Percentiles rank a stretch among this genome's conserved stretches.
Evolutionary conservation across 805 yeast species (phyloP).

Genomic region (Phaffomyces thermotolerans): DNA sequence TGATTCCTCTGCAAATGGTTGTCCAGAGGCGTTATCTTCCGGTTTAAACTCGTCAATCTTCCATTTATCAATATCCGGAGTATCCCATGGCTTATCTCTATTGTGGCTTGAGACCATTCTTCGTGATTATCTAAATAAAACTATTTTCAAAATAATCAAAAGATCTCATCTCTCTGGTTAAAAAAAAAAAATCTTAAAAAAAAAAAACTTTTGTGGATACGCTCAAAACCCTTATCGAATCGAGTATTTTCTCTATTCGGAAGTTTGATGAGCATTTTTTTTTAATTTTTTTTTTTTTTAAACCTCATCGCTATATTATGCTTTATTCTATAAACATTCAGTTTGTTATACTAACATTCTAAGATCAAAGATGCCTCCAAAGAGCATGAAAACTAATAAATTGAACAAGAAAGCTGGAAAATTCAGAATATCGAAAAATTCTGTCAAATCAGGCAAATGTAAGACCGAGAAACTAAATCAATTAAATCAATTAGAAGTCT

Average conservation of each 20-base stretch:
- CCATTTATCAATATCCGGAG: conserved; percentile 94
- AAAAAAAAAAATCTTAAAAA: background rate
- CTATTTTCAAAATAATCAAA: background rate
- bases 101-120: conserved; percentile 88
- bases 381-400: conserved; percentile 10
- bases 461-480: conserved; percentile 9
- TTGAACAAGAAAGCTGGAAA: background rate
- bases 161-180: background rate
- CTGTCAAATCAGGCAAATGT: conserved; percentile 4
- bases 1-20: conserved; percentile 91
- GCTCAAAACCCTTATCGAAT: background rate
- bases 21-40: conserved; percentile 82
- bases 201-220: background rate
- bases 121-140: no score
- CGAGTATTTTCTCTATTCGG: background rate
- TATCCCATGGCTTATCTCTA: conserved; percentile 97
- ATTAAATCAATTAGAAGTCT: conserved; percentile 6
- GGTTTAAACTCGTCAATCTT: conserved; percentile 77
- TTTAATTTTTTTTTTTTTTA: background rate
- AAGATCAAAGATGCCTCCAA: conserved; percentile 7
- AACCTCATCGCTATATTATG: background rate
- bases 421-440: conserved; percentile 5
- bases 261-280: background rate
- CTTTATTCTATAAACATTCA: no score
- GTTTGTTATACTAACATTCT: no score